Base-by-base conservation (phyloP, 1,284 basidiomycete species). In the Fistulinella cinereoalba region DNA sequence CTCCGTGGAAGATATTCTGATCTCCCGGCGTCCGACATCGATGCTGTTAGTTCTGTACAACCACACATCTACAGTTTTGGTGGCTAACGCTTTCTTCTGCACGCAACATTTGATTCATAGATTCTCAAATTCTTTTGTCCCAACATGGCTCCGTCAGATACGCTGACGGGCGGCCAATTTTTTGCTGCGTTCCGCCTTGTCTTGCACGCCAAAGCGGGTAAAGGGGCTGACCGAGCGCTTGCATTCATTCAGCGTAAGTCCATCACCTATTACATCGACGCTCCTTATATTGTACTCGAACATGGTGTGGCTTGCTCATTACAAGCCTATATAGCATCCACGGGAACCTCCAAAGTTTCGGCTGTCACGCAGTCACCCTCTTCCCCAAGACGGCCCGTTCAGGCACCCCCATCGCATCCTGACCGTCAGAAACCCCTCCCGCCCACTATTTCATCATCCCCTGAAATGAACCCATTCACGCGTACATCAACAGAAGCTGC, bases 211-310 rank as follows among this genome's bases (percentile, higher is more conserved):
- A 72, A 78, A 53, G 66, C 65, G 19, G 85, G 85, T 5, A 77
- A 75, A 49, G 73, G 75, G 7, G 61, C 85, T 2, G 83, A 85
- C 49, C 69, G 78, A 32, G 70, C 69, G 11, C 71, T 87, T 27
- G 85, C 82, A 0, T 88, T 88, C 56, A 73, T 84, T 2, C 85
- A 88, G 72, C 81, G 86, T 86, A 50, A 50, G 75, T 47, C 15
- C 16, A 39, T 41, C 40, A 24, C 33, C 37, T 22, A 41, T 24
- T 23, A 41, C n/a, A n/a, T n/a, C n/a, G n/a, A n/a, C n/a, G n/a
- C n/a, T n/a, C n/a, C n/a, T n/a, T 19, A n/a, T 33, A 15, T 37
- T 8, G 22, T 47, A n/a, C 21, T 10, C 15, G 12, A 28, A 8
- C 12, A 9, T 22, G 6, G 29, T 25, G 7, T 15, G 13, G 24